Percentiles rank a stretch among this genome's conserved stretches.
Evolutionary conservation across 768 basidiomycete species (phyloP).

Genomic region (Xerocomus spinulosus): DNA sequence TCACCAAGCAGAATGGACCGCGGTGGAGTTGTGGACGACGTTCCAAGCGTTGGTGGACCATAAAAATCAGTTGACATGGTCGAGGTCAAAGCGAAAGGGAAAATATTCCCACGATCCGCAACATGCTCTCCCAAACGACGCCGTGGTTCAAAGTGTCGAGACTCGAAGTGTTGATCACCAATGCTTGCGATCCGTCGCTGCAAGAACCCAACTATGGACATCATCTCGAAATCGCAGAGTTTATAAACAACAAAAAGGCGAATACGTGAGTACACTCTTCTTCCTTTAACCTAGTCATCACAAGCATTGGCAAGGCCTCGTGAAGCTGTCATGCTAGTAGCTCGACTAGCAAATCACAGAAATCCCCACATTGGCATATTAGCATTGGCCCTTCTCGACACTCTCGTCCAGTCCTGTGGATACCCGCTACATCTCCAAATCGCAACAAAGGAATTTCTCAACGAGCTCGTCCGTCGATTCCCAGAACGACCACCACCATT

Average conservation of each 20-base stretch:
- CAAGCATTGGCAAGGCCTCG: slow-evolving; percentile 63
- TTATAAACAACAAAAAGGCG: slow-evolving; percentile 92
- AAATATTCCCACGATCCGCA: slow-evolving; percentile 1
- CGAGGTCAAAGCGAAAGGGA: background rate
- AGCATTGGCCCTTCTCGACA: slow-evolving; percentile 81
- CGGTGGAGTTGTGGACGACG: too few relatives aligned
- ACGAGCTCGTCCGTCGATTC: slow-evolving; percentile 96
- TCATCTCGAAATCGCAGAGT: slow-evolving; percentile 91
- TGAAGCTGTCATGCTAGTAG: slow-evolving; percentile 84
- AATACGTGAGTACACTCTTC: slow-evolving; percentile 64
- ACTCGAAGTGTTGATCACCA: slow-evolving; percentile 67
- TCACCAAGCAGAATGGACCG: background rate
- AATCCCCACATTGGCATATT: slow-evolving; percentile 90
- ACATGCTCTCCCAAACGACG: slow-evolving; percentile 50
- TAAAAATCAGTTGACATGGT: background rate
- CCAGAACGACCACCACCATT: slow-evolving; percentile 96
- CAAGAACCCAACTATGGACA: slow-evolving; percentile 88
- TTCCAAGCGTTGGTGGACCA: background rate
- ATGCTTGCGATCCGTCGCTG: slow-evolving; percentile 82
- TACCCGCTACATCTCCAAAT: slow-evolving; percentile 98
- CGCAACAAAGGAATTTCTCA: slow-evolving; percentile 94
- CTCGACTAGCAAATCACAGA: slow-evolving; percentile 83
- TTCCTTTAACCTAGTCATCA: background rate
- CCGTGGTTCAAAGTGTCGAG: slow-evolving; percentile 56
- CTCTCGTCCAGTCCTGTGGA: slow-evolving; percentile 91